Conservation (phyloP, 139 green algal species). For the Tetradesmus lagerheimii region DNA sequence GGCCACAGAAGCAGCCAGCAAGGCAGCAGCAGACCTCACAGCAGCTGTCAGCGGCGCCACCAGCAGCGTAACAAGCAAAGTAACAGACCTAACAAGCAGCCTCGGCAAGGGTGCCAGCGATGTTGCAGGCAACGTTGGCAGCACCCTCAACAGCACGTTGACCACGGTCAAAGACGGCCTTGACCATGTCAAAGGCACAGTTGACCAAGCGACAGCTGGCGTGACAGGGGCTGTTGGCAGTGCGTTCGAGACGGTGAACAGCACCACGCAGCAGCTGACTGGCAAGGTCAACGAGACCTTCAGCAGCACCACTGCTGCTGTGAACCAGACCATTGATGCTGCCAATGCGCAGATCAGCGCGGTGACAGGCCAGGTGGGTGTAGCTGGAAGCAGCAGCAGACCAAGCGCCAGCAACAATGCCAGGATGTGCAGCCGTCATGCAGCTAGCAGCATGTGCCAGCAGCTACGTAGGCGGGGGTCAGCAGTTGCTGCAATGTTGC, state of each 20-base stretch:
- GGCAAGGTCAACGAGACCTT: neutral
- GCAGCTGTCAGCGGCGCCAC: neutral
- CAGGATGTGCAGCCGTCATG: neutral
- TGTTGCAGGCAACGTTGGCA: slow-evolving; percentile 31
- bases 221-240: slow-evolving; percentile 11
- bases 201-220: slow-evolving; percentile 33
- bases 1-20: slow-evolving; percentile 23
- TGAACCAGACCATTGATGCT: slow-evolving; percentile 27
- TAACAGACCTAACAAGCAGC: slow-evolving; percentile 27
- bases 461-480: neutral
- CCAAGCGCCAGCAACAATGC: neutral
- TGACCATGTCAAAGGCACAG: slow-evolving; percentile 7
- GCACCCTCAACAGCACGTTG: slow-evolving; percentile 34
- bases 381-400: neutral
- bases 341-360: slow-evolving; percentile 28
- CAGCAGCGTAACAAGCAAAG: slow-evolving; percentile 20
- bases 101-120: slow-evolving; percentile 18
- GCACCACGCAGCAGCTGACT: neutral
- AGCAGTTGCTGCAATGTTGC: neutral
- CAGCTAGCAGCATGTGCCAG: neutral
- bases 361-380: slow-evolving; percentile 42
- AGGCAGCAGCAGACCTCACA: slow-evolving; percentile 33
- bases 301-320: neutral
- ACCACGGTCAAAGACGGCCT: slow-evolving; percentile 1
- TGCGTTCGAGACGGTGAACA: neutral